phyloP scores from a whole-genome alignment of 257 asterid species.

The Fraxinus pennsylvanica region DNA sequence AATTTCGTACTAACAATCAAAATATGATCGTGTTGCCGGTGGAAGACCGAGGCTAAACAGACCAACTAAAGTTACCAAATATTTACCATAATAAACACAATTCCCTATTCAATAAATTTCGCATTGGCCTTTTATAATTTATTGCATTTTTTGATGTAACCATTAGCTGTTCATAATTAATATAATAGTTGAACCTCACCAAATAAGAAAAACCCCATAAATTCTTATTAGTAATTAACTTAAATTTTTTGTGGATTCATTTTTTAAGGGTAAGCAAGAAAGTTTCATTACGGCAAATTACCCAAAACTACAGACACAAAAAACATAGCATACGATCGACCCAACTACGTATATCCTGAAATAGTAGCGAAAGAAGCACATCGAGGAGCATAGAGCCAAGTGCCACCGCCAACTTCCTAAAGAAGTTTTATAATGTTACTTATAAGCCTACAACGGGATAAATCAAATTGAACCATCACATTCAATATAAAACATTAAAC shows the following conservation, averaged over 20 bases:
- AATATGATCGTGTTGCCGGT: not conserved
- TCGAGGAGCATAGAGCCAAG: too few relatives aligned
- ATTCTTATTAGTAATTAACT: not conserved
- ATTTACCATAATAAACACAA: not conserved
- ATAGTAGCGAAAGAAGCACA: too few relatives aligned
- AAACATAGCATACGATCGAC: not conserved
- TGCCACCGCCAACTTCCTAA: too few relatives aligned
- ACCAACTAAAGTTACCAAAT: not conserved
- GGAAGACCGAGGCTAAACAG: not conserved
- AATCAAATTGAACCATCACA: too few relatives aligned
- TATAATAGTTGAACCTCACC: conserved; percentile 23
- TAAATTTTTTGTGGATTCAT: not conserved
- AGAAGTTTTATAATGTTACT: too few relatives aligned
- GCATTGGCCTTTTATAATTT: not conserved
- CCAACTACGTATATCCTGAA: not conserved
- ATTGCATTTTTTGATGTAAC: not conserved
- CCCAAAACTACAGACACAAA: not conserved
- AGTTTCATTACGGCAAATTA: not conserved
- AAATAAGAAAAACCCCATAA: too few relatives aligned
- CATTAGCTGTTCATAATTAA: conserved; percentile 22
- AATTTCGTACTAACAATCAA: too few relatives aligned
- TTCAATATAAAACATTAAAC: not conserved
- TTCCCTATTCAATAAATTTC: not conserved
- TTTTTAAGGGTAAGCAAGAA: not conserved
- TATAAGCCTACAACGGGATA: too few relatives aligned